These are phyloP conservation scores for Auricularia sp. DNA, from an alignment of 768 basidiomycete genomes.

Conservation along the genomic window DNA sequence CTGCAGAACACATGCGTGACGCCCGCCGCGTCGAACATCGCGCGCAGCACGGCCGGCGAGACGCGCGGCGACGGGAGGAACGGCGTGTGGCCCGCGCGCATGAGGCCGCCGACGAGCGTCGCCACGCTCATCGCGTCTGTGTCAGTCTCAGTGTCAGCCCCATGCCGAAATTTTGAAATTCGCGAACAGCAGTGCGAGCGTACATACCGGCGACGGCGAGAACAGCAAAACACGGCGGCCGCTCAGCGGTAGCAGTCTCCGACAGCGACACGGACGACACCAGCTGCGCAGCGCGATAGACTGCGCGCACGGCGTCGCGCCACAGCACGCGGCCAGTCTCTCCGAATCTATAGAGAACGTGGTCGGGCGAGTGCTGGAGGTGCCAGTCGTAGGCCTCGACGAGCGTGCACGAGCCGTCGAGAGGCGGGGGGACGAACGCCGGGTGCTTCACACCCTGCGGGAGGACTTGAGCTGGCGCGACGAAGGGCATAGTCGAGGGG, in stretches of 20 bases:
- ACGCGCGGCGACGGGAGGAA: background rate
- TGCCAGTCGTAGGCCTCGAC: conserved; percentile 28
- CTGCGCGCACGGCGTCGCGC: background rate
- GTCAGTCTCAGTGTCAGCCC: background rate
- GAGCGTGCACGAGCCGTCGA: conserved; percentile 24
- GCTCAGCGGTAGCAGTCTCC: background rate
- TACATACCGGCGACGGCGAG: background rate
- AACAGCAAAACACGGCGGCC: background rate
- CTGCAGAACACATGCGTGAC: background rate
- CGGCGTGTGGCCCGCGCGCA: background rate
- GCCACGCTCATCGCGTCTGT: background rate
- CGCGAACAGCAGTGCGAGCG: too few species aligned
- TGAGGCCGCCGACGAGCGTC: background rate
- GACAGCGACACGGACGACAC: background rate
- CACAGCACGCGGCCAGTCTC: background rate
- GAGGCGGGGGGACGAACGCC: conserved; percentile 25
- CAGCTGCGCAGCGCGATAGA: background rate
- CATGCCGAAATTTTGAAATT: too few species aligned
- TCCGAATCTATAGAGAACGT: conserved; percentile 15
- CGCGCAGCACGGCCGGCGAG: background rate
- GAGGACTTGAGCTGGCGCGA: background rate
- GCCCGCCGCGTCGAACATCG: background rate
- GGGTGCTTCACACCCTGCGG: conserved; percentile 18
- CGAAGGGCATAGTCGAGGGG: background rate
- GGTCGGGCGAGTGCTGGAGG: conserved; percentile 16